Percentiles rank a stretch among this genome's conserved stretches.
Evolutionary conservation across 495 filamentous ascomycete species (phyloP).

Genomic region (Baudoinia panamericana): DNA sequence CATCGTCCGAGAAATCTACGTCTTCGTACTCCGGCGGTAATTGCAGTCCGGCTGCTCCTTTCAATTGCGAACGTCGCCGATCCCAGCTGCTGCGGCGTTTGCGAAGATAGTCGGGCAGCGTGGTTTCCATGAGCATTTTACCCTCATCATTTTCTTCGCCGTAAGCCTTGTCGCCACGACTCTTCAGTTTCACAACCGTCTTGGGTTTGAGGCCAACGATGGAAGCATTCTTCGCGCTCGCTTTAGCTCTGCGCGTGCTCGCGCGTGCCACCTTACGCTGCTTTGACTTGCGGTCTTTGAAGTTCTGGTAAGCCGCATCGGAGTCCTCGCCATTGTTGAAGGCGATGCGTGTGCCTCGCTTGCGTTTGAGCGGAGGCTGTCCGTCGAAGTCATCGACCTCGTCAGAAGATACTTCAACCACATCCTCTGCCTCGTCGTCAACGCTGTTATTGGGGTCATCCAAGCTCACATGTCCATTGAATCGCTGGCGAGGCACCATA

Average conservation of each 20-base stretch:
- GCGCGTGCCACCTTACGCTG: constrained; percentile 42
- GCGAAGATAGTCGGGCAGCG: constrained; percentile 46
- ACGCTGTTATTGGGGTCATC: constrained; percentile 14
- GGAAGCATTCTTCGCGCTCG: constrained; percentile 28
- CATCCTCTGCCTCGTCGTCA: background rate
- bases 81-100: constrained; percentile 38
- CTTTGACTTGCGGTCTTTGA: constrained; percentile 44
- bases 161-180: background rate
- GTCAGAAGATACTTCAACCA: constrained; percentile 6
- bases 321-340: constrained; percentile 32
- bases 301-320: constrained; percentile 42
- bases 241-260: constrained; percentile 37
- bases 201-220: constrained; percentile 26
- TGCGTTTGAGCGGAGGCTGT: background rate
- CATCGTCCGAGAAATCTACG: constrained; percentile 80
- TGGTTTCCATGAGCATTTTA: constrained; percentile 41
- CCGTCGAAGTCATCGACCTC: background rate
- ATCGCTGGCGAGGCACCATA: constrained; percentile 5
- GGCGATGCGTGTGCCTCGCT: constrained; percentile 16
- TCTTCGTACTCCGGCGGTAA: constrained; percentile 71
- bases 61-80: constrained; percentile 39
- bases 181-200: constrained; percentile 23
- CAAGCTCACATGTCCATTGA: constrained; percentile 1
- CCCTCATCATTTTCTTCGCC: constrained; percentile 36
- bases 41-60: constrained; percentile 52